A percentile compares a stretch with the other conserved stretches of the same genome.
Conservation (phyloP, 768 basidiomycete genomes). For the Mrakia hoshinonis region DNA sequence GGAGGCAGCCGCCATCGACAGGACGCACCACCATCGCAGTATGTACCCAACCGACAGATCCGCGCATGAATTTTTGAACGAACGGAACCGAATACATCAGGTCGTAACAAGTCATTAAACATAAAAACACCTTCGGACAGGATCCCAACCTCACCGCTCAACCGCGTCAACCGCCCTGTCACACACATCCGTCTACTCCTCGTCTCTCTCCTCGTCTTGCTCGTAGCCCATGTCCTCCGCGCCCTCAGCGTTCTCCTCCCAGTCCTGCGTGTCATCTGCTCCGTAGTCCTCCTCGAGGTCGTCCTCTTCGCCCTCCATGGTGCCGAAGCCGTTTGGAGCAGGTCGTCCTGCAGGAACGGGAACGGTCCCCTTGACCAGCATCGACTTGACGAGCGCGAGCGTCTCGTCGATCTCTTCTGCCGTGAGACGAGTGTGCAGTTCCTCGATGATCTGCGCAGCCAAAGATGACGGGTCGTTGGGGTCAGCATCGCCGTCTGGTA, state of each 20-base stretch:
- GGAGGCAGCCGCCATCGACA: constrained; percentile 10
- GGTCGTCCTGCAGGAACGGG: neutral
- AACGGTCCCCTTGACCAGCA: neutral
- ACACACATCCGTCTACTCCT: neutral
- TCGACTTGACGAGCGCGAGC: constrained; percentile 12
- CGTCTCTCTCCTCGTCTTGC: constrained; percentile 7
- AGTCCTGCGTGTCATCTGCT: constrained; percentile 16
- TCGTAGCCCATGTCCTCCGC: constrained; percentile 13
- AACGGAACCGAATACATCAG: neutral
- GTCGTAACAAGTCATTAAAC: constrained; percentile 8
- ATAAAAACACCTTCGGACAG: neutral
- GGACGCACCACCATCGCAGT: too few relatives aligned
- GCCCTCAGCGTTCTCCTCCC: constrained; percentile 14
- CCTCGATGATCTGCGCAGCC: constrained; percentile 22
- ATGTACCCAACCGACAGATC: too few relatives aligned
- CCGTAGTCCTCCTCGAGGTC: neutral
- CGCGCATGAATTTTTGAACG: too few relatives aligned
- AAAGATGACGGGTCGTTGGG: neutral
- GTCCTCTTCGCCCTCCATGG: constrained; percentile 27
- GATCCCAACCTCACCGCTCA: neutral
- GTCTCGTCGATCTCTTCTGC: constrained; percentile 19
- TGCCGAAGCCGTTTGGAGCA: constrained; percentile 22
- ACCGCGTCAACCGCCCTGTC: neutral
- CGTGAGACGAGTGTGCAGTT: constrained; percentile 22
- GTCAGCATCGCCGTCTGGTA: neutral